A percentile compares a stretch with the other conserved stretches of the same genome.
Conservation (phyloP, 129 eudicot species). For the Heracleum sosnowskyi region DNA sequence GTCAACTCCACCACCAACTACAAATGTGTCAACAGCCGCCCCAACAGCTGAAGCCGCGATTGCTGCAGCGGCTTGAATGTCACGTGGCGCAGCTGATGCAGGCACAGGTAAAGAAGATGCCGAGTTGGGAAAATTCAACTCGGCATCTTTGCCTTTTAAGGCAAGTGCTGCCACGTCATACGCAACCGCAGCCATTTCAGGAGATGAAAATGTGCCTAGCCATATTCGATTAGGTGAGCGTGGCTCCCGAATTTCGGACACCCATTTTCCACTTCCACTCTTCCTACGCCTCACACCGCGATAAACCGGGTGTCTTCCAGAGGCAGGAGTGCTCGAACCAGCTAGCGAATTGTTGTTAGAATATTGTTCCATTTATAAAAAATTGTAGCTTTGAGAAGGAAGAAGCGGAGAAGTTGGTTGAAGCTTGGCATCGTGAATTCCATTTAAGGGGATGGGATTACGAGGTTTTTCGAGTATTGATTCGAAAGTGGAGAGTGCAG, state of each 20-base stretch:
- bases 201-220: constrained; percentile 67
- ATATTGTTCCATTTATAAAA: not conserved
- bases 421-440: constrained; percentile 12
- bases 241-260: constrained; percentile 73
- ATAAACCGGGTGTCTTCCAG: constrained; percentile 38
- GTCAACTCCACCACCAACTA: constrained; percentile 8
- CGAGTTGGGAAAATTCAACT: constrained; percentile 59
- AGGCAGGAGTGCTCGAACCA: not conserved
- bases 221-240: constrained; percentile 60
- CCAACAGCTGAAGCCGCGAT: constrained; percentile 62
- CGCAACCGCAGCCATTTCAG: constrained; percentile 82
- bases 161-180: constrained; percentile 80
- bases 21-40: constrained; percentile 50
- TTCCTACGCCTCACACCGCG: constrained; percentile 63
- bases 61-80: constrained; percentile 65
- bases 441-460: constrained; percentile 20
- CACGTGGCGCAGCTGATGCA: constrained; percentile 49
- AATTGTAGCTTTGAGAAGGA: not conserved
- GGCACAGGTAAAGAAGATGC: constrained; percentile 53
- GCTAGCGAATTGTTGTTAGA: constrained; percentile 6
- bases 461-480: not conserved
- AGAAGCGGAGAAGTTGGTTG: not conserved
- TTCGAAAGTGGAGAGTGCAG: constrained; percentile 21
- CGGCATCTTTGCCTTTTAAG: constrained; percentile 54
- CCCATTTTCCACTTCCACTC: constrained; percentile 63